These are phyloP conservation scores for Leucaena leucocephala DNA, from an alignment of 306 rosid species.

Conservation along the genomic window DNA sequence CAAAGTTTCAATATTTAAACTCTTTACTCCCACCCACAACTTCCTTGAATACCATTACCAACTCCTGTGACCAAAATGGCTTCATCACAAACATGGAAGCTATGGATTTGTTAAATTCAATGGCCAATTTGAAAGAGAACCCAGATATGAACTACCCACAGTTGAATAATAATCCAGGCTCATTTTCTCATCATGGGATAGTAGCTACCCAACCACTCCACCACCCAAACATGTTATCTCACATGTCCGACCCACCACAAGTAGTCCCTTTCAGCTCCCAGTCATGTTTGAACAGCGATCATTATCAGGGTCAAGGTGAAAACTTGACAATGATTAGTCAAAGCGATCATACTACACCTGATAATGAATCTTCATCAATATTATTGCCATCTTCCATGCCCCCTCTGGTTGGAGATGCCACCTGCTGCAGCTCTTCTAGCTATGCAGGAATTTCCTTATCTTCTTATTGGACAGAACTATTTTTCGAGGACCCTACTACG, in stretches of 20 bases:
- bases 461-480: slow-evolving; percentile 63
- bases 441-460: slow-evolving; percentile 51
- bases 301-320: slow-evolving; percentile 46
- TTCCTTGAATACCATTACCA: slow-evolving; percentile 7
- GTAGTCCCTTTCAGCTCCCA: slow-evolving; percentile 62
- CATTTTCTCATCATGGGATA: slow-evolving; percentile 45
- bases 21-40: slow-evolving; percentile 57
- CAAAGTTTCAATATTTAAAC: slow-evolving; percentile 62
- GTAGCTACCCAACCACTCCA: slow-evolving; percentile 70
- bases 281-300: slow-evolving; percentile 57
- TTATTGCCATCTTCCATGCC: slow-evolving; percentile 41
- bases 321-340: slow-evolving; percentile 51
- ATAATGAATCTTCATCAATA: slow-evolving; percentile 46
- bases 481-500: slow-evolving; percentile 52
- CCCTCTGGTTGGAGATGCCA: slow-evolving; percentile 55
- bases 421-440: slow-evolving; percentile 55
- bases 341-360: slow-evolving; percentile 43
- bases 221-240: slow-evolving; percentile 51
- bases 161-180: slow-evolving; percentile 38
- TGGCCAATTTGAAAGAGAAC: slow-evolving; percentile 42
- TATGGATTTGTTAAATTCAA: slow-evolving; percentile 43
- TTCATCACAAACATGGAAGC: slow-evolving; percentile 45
- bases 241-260: slow-evolving; percentile 49
- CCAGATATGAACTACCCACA: slow-evolving; percentile 34
- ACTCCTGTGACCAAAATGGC: slow-evolving; percentile 48